Evolutionary conservation across 371 early-diverging fungal genomes (phyloP).

Genomic region (Phascolomyces articulosus): DNA sequence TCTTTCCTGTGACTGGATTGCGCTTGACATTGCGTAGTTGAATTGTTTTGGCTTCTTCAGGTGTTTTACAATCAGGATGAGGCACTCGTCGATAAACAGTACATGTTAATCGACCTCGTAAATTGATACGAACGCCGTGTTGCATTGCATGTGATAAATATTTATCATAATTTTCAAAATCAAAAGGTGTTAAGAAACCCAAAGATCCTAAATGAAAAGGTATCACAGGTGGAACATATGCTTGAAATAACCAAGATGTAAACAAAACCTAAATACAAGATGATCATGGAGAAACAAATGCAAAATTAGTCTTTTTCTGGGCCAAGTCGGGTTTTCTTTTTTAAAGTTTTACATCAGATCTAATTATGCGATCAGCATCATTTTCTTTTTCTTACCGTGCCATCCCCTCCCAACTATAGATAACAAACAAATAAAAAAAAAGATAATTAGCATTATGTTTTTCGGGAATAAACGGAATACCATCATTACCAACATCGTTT

Average conservation of each 20-base stretch:
- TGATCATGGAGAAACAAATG: not conserved
- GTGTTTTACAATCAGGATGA: slow-evolving; percentile 8
- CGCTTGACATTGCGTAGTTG: slow-evolving; percentile 44
- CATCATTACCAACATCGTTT: too few relatives aligned
- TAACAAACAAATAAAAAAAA: not conserved
- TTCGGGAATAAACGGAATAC: not conserved
- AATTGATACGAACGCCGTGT: slow-evolving; percentile 79
- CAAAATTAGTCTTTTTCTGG: not conserved
- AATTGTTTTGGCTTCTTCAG: slow-evolving; percentile 20
- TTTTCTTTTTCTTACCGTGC: slow-evolving; percentile 52
- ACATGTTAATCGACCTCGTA: slow-evolving; percentile 89
- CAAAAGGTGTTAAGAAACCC: slow-evolving; percentile 89
- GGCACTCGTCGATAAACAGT: slow-evolving; percentile 6
- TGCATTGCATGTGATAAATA: slow-evolving; percentile 65
- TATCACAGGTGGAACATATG: slow-evolving; percentile 83
- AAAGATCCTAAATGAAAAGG: slow-evolving; percentile 89
- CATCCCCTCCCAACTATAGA: slow-evolving; percentile 81
- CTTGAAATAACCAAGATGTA: slow-evolving; percentile 89
- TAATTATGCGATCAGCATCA: not conserved
- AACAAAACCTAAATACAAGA: slow-evolving; percentile 64
- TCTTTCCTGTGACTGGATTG: slow-evolving; percentile 50
- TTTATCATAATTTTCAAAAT: slow-evolving; percentile 51
- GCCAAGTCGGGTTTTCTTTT: not conserved
- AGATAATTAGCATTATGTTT: not conserved
- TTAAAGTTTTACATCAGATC: not conserved